phyloP scores from a whole-genome alignment of 1,139 yeast genomes.

The Lodderomyces parapsilosis region DNA sequence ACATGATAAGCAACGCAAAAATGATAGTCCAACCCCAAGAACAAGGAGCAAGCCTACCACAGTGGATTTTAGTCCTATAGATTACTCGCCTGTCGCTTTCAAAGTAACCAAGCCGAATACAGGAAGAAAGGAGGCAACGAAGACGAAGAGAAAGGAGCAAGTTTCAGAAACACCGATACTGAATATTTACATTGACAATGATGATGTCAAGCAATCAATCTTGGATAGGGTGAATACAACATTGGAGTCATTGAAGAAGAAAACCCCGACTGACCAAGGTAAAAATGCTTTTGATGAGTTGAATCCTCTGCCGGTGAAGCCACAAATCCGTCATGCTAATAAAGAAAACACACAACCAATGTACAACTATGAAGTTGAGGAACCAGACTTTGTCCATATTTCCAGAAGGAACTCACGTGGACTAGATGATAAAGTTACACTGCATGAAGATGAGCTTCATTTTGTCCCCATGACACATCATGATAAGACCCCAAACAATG shows the following conservation, averaged over 20 bases:
- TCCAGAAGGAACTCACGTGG: no score
- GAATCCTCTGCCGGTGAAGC: background rate
- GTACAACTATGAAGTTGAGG: slow-evolving; percentile 2
- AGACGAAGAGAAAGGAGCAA: background rate
- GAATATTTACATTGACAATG: background rate
- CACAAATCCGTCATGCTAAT: background rate
- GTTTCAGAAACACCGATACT: background rate
- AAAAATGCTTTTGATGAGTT: background rate
- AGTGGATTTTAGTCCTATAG: background rate
- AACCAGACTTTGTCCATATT: slow-evolving; percentile 5
- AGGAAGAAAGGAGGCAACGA: background rate
- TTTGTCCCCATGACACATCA: background rate
- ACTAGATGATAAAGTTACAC: background rate
- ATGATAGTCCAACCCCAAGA: background rate
- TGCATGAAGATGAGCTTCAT: background rate
- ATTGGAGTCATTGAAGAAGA: slow-evolving; percentile 10
- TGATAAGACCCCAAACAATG: no score
- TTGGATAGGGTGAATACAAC: slow-evolving; percentile 15
- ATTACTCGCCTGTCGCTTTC: background rate
- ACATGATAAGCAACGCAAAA: background rate
- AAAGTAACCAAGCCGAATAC: slow-evolving; percentile 1
- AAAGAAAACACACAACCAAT: background rate
- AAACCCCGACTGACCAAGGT: background rate
- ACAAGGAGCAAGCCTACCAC: background rate
- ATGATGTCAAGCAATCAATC: slow-evolving; percentile 8